Base-by-base conservation (phyloP, 2,329 filamentous ascomycete genomes). In the Xylaria sp. region DNA sequence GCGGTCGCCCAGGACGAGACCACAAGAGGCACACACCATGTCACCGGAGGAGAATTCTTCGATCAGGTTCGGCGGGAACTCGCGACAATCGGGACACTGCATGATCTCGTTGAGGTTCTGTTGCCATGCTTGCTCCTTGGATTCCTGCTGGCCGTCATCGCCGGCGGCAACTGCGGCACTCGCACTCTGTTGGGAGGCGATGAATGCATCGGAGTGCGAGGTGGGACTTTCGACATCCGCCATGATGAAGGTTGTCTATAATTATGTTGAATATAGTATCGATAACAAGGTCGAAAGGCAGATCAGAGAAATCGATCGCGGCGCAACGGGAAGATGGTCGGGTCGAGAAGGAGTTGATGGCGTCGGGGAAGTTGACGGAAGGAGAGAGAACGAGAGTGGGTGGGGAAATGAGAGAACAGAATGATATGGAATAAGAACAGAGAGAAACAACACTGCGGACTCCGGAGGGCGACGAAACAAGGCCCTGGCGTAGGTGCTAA, bases 1-100 rank as follows among this genome's bases (percentile, higher is more conserved):
- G 66, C 91, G 89, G 70, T 93, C 90, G 61, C 90, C 89, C 35
- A 99, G 83, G 4, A 99, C 94, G 39, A 97, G 81, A 44, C 94
- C 94, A 70, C 94, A 99, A 63, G 89, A 91, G 60, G 84, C 89
- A 73, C 94, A 99, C 58, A 99, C 91, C 73, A 95, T 90, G 74
- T 99, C 94, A 65, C 91, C 91, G 42, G 87, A 90, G 4, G 92
- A 92, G 72, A 93, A 94, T 73, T 97, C 94, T 72, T 97, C 94
- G 51, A 94, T 84, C 42, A 99, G 80, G 65, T 96, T 92, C 4
- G 94, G 93, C n/a, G 94, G 94, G 57, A 86, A 82, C 71, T 96
- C 91, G 70, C 88, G 89, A 80, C 94, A 99, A 72, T 99, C 93
- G 13, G 85, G 89, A 74, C 94, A 99, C 65, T 91, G 87, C 64